phyloP scores from a whole-genome alignment of 768 basidiomycete genomes.

The Serendipita vermifera region DNA sequence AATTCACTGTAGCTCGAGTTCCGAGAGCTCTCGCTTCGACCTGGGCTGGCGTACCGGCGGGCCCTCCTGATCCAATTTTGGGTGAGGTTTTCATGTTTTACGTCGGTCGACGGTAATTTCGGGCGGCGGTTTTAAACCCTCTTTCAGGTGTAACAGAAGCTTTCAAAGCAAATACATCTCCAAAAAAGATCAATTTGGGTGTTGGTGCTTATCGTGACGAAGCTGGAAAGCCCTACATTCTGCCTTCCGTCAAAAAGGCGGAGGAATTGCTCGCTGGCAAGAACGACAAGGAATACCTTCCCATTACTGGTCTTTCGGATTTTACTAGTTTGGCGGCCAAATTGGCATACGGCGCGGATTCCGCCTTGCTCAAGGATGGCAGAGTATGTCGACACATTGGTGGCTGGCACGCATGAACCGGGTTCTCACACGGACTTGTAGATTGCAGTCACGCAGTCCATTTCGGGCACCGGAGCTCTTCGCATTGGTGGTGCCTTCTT shows the following conservation, averaged over 20 bases:
- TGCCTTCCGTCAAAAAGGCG: conserved; percentile 81
- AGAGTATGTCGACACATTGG: conserved; percentile 38
- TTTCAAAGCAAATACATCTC: conserved; percentile 88
- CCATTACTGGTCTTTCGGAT: conserved; percentile 79
- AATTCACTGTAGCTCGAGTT: not conserved
- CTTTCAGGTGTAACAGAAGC: conserved; percentile 76
- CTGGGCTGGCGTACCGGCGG: conserved; percentile 73
- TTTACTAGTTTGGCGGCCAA: conserved; percentile 81
- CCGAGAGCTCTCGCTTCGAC: conserved; percentile 37
- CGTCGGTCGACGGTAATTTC: not conserved
- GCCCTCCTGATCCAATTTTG: conserved; percentile 87
- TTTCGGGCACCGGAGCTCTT: conserved; percentile 96
- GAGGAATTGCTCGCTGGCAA: conserved; percentile 57
- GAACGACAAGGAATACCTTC: conserved; percentile 90
- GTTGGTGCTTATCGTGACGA: conserved; percentile 95
- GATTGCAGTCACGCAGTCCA: conserved; percentile 83
- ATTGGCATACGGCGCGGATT: conserved; percentile 82
- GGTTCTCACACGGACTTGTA: conserved; percentile 22
- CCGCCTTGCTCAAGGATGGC: conserved; percentile 53
- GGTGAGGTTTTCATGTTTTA: conserved; percentile 31
- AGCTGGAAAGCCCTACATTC: conserved; percentile 87
- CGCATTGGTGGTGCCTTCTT: conserved; percentile 91
- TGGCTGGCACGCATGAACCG: not conserved
- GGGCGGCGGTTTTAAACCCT: conserved; percentile 12
- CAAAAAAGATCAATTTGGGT: conserved; percentile 93